phyloP scores from a whole-genome alignment of 1,139 yeast species.

The Diutina mesorugosa region DNA sequence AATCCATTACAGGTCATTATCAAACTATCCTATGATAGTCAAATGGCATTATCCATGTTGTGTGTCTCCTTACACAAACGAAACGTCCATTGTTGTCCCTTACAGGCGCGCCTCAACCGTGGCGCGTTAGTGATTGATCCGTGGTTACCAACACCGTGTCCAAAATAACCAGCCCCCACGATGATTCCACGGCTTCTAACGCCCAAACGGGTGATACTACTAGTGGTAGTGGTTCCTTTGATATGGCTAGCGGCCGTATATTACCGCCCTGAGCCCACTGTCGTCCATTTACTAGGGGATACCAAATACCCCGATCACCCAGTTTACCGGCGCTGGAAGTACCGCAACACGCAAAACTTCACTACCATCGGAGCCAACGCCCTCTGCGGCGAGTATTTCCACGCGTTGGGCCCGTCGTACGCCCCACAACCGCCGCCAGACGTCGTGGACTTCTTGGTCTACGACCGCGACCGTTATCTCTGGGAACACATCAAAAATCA shows the following conservation, averaged over 20 bases:
- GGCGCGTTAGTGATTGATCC: too few relatives aligned
- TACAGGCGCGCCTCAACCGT: too few relatives aligned
- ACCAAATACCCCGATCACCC: neutral
- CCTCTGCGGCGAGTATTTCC: neutral
- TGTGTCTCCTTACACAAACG: too few relatives aligned
- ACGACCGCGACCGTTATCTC: neutral
- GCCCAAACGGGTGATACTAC: too few relatives aligned
- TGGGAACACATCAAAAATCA: neutral
- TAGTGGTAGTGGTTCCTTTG: too few relatives aligned
- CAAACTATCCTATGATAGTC: too few relatives aligned
- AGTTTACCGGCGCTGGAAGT: neutral
- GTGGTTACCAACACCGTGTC: too few relatives aligned
- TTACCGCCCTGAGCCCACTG: neutral
- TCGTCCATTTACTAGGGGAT: neutral
- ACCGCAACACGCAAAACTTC: neutral
- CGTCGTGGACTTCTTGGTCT: neutral
- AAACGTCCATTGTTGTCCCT: too few relatives aligned
- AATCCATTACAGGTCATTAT: too few relatives aligned
- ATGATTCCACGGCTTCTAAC: too few relatives aligned
- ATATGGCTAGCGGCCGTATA: neutral
- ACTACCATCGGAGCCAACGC: neutral
- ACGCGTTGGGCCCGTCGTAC: neutral
- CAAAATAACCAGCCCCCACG: too few relatives aligned
- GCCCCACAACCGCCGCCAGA: neutral
- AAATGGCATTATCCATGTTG: too few relatives aligned